These are phyloP conservation scores for Allium cepa DNA, from an alignment of 106 monocot genomes.

Conservation along the genomic window DNA sequence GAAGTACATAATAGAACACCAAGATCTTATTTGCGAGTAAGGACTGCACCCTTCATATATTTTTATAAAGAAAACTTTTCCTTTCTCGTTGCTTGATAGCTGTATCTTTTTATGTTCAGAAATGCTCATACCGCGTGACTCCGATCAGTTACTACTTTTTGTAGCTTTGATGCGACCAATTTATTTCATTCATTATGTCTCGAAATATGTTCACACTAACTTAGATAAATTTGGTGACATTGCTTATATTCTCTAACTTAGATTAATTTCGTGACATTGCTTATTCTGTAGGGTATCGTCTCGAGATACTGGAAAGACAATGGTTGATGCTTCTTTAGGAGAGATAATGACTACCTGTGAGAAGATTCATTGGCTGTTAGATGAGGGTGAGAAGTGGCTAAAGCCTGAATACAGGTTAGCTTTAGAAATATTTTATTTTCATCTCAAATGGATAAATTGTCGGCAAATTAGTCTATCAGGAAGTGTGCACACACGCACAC, in stretches of 20 bases:
- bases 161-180: too few species aligned
- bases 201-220: too few species aligned
- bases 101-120: too few species aligned
- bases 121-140: too few species aligned
- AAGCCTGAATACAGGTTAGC: slow-evolving; percentile 97
- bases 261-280: too few species aligned
- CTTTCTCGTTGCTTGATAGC: background rate
- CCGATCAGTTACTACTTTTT: too few species aligned
- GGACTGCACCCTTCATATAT: slow-evolving; percentile 6
- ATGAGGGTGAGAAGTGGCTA: slow-evolving; percentile 94
- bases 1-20: slow-evolving; percentile 98
- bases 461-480: too few species aligned
- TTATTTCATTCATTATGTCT: too few species aligned
- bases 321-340: slow-evolving; percentile 99
- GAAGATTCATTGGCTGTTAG: slow-evolving; percentile 96
- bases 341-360: slow-evolving; percentile 99
- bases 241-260: background rate
- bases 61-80: background rate
- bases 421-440: background rate
- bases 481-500: too few species aligned
- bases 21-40: slow-evolving; percentile 99
- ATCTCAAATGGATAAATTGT: too few species aligned
- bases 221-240: too few species aligned
- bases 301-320: slow-evolving; percentile 97
- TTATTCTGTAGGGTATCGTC: slow-evolving; percentile 63